phyloP scores from a whole-genome alignment of 306 rosid species.

The Quercus dentata region DNA sequence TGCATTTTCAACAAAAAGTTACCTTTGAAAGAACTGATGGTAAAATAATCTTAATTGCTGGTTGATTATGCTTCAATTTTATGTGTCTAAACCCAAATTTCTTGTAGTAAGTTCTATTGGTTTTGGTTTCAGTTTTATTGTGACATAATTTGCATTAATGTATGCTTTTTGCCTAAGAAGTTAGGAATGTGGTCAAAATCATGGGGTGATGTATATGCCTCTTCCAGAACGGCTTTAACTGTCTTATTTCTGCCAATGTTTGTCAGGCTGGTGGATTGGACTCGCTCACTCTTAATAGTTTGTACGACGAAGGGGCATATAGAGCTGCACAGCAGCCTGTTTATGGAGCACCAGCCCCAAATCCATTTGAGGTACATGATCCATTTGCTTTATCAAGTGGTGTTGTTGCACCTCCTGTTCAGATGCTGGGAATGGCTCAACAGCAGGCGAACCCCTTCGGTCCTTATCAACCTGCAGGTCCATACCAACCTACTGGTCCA shows the following conservation, averaged over 20 bases:
- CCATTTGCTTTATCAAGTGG: slow-evolving; percentile 72
- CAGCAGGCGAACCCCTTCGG: slow-evolving; percentile 91
- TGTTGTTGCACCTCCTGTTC: slow-evolving; percentile 60
- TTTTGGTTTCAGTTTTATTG: neutral
- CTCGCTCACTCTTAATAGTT: slow-evolving; percentile 80
- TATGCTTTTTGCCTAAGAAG: neutral
- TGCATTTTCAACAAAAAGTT: neutral
- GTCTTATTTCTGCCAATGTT: slow-evolving; percentile 6
- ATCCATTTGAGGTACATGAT: slow-evolving; percentile 91
- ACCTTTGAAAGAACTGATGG: neutral
- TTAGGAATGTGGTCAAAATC: neutral
- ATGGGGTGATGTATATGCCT: neutral
- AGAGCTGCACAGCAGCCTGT: slow-evolving; percentile 85
- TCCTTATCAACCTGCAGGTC: slow-evolving; percentile 51
- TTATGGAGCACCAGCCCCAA: slow-evolving; percentile 88
- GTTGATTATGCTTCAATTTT: neutral
- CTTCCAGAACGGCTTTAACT: slow-evolving; percentile 9
- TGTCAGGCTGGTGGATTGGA: slow-evolving; percentile 97
- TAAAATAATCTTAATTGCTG: no score
- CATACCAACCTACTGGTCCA: slow-evolving; percentile 72
- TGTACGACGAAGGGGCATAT: slow-evolving; percentile 85
- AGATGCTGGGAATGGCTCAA: slow-evolving; percentile 68
- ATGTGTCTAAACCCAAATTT: neutral
- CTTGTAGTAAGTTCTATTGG: neutral
- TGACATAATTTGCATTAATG: neutral